Evolutionary conservation across 2,329 filamentous ascomycete species (phyloP).

Genomic region (Calonectria crousiana): DNA sequence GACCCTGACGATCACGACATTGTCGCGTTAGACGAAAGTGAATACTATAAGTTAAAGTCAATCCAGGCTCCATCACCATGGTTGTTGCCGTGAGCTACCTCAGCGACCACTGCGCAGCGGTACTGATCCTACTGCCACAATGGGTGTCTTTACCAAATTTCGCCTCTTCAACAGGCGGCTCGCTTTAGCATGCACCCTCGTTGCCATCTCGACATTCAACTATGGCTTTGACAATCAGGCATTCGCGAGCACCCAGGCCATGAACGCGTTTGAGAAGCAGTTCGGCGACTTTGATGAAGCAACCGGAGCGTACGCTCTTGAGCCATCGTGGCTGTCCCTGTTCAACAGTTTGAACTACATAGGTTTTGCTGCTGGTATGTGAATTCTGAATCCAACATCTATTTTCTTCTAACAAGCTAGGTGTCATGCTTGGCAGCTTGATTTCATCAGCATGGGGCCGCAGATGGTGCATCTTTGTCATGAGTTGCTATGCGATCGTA

Average conservation of each 20-base stretch:
- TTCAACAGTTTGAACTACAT: constrained; percentile 53
- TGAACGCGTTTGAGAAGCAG: constrained; percentile 49
- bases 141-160: constrained; percentile 37
- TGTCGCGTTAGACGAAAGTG: background rate
- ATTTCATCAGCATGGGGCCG: constrained; percentile 42
- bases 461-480: constrained; percentile 48
- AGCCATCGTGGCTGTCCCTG: constrained; percentile 49
- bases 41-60: constrained; percentile 24
- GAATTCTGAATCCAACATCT: fast-evolving
- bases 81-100: too few relatives aligned
- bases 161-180: constrained; percentile 41
- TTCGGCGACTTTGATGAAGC: constrained; percentile 47
- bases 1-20: constrained; percentile 38
- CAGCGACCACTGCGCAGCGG: background rate
- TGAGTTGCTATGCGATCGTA: constrained; percentile 50
- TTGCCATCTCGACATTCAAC: constrained; percentile 53
- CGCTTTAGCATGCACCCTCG: constrained; percentile 38
- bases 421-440: constrained; percentile 38
- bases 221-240: constrained; percentile 56
- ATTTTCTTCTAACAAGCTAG: constrained; percentile 16
- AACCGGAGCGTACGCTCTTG: constrained; percentile 41
- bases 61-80: background rate
- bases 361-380: constrained; percentile 48
- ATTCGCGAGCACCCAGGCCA: constrained; percentile 51
- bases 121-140: background rate